phyloP scores from a whole-genome alignment of 345 rosid genomes.

The Toxicodendron radicans region DNA sequence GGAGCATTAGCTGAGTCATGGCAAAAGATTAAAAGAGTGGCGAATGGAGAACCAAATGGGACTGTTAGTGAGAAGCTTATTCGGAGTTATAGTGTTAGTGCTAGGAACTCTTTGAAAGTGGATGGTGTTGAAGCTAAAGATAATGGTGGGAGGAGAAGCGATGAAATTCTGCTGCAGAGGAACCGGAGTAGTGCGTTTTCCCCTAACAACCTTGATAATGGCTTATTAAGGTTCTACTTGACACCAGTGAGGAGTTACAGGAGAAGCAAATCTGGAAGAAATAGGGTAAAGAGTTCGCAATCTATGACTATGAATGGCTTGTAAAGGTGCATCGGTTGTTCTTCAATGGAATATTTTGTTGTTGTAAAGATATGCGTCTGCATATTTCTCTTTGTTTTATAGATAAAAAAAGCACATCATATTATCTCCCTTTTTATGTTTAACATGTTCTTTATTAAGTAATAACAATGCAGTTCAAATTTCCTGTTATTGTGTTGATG shows the following conservation, averaged over 20 bases:
- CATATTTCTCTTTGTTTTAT: conserved; percentile 29
- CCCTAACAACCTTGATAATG: conserved; percentile 53
- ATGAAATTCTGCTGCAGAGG: conserved; percentile 37
- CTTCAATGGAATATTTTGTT: conserved; percentile 25
- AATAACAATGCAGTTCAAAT: conserved; percentile 23
- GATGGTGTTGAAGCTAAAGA: conserved; percentile 43
- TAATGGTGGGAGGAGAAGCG: conserved; percentile 35
- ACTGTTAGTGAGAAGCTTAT: conserved; percentile 59
- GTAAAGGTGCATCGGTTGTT: conserved; percentile 29
- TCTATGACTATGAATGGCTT: conserved; percentile 32
- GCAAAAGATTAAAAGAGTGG: conserved; percentile 44
- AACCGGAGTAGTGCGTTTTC: conserved; percentile 41
- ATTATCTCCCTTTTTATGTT: conserved; percentile 22
- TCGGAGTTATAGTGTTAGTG: conserved; percentile 57
- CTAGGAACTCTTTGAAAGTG: conserved; percentile 41
- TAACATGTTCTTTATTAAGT: conserved; percentile 20
- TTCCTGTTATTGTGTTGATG: conserved; percentile 1
- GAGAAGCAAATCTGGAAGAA: conserved; percentile 59
- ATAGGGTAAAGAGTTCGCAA: conserved; percentile 46
- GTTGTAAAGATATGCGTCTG: conserved; percentile 38
- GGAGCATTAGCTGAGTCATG: conserved; percentile 46
- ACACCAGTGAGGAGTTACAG: conserved; percentile 58
- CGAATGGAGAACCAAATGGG: conserved; percentile 39
- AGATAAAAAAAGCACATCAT: conserved; percentile 30
- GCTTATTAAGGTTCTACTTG: conserved; percentile 61